phyloP scores from a whole-genome alignment of 139 green algal species.

The Volvox africanus region DNA sequence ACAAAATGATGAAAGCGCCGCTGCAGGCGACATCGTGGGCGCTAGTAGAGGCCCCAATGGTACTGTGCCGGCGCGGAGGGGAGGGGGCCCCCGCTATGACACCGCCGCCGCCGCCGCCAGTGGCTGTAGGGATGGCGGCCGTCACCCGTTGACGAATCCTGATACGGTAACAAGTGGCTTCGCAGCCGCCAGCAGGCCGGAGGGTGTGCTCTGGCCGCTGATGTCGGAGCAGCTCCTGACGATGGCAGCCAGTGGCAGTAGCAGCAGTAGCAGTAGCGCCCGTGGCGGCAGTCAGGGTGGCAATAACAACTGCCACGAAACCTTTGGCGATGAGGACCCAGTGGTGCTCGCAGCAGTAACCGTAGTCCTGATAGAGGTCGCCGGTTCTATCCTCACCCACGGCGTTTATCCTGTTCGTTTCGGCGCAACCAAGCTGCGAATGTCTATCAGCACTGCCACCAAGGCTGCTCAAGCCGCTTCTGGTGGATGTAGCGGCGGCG shows the following conservation, averaged over 20 bases:
- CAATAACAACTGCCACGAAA: not conserved
- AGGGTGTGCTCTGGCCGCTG: slow-evolving; percentile 6
- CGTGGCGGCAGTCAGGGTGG: not conserved
- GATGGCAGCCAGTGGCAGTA: not conserved
- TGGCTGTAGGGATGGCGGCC: too few species aligned
- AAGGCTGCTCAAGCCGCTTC: not conserved
- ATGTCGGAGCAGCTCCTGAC: not conserved
- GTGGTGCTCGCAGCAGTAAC: not conserved
- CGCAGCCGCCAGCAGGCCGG: not conserved
- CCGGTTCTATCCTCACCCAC: not conserved
- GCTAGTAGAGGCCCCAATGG: too few species aligned
- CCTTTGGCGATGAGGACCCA: not conserved
- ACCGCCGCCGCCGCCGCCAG: too few species aligned
- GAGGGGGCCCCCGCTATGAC: too few species aligned
- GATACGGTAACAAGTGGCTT: too few species aligned
- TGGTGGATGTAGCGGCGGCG: not conserved
- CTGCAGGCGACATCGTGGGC: too few species aligned
- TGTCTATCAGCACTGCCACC: not conserved
- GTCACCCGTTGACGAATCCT: too few species aligned
- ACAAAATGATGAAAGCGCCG: not conserved
- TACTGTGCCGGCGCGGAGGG: too few species aligned
- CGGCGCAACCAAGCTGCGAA: not conserved
- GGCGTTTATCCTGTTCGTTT: not conserved
- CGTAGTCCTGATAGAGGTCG: not conserved
- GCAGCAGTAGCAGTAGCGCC: not conserved